Conservation (phyloP, 306 rosid genomes). For the Comarum palustre region DNA sequence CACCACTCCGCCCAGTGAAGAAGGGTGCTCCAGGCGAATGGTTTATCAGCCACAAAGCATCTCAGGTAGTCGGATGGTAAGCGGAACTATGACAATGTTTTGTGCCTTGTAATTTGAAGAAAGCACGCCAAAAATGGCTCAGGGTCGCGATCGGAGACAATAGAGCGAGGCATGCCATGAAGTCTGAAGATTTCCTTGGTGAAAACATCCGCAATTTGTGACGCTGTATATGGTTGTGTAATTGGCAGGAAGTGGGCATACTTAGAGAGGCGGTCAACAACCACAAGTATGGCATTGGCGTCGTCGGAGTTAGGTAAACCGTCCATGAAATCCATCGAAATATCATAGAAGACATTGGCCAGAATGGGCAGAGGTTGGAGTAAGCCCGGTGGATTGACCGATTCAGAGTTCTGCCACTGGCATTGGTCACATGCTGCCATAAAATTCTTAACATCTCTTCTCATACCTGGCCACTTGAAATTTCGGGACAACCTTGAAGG, state of each 20-base stretch:
- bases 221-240: too few species aligned
- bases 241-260: too few species aligned
- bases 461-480: too few species aligned
- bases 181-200: not conserved
- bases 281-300: not conserved
- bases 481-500: too few species aligned
- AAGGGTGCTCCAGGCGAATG: accelerated
- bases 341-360: too few species aligned
- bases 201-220: too few species aligned
- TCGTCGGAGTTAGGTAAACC: accelerated
- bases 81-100: not conserved
- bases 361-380: not conserved
- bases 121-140: not conserved
- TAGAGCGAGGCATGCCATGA: not conserved
- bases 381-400: not conserved
- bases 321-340: too few species aligned
- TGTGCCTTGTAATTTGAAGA: not conserved
- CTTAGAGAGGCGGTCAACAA: too few species aligned
- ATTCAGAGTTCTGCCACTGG: not conserved
- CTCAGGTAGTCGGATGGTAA: not conserved
- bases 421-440: not conserved
- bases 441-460: not conserved
- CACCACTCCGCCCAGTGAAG: not conserved
- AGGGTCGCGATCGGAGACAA: not conserved
- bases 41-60: not conserved